Evolutionary conservation across 306 rosid species (phyloP), one percentile per base, ranked within the genome.

Genomic region (Vigna reflexopilosa): DNA sequence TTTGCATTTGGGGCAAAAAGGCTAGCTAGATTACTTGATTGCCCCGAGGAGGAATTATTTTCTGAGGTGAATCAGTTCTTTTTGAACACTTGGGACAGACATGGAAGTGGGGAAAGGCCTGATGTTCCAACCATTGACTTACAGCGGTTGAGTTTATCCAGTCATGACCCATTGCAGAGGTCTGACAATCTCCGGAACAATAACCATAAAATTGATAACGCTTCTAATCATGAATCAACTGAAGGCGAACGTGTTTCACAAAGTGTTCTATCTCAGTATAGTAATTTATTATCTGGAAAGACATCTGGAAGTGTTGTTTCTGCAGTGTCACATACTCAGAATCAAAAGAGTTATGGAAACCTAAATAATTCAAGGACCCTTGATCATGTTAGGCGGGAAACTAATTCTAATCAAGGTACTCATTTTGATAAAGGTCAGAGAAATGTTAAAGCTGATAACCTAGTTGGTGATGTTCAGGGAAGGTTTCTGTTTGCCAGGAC

Each of bases 21-120:
- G 81, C 89, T 96, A 83, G 96, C 97, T 65, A 86, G 94, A 58
- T 86, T 96, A 82, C 93, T 90, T 73, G 97, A 96, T 70, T 96
- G 99, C 85, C 92, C 96, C 17, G 83, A 90, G 73, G 96, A 91
- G 52, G 94, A 91, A 16, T 79, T 93, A 67, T 66, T 61, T 82
- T 80, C 69, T 20, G 99, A 96, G 90, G 91, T 96, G 82, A 91
- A 93, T 81, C 97, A 91, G 67, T 96, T 96, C 88, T 96, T 96
- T 82, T 70, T 84, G 74, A 96, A 96, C 87, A 96, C 99, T 48
- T 96, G 98, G 99, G 96, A 93, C 26, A 89, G 99, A 79, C 99
- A 96, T 87, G 99, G 96, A 65, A 93, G 90, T 80, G 98, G 98
- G 75, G 93, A 91, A 77, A 89, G 99, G 5, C 98, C 99, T 82